Evolutionary conservation across 2,329 filamentous ascomycete genomes (phyloP), one percentile per base, ranked within the genome.

Genomic region (Lachnellula arida): DNA sequence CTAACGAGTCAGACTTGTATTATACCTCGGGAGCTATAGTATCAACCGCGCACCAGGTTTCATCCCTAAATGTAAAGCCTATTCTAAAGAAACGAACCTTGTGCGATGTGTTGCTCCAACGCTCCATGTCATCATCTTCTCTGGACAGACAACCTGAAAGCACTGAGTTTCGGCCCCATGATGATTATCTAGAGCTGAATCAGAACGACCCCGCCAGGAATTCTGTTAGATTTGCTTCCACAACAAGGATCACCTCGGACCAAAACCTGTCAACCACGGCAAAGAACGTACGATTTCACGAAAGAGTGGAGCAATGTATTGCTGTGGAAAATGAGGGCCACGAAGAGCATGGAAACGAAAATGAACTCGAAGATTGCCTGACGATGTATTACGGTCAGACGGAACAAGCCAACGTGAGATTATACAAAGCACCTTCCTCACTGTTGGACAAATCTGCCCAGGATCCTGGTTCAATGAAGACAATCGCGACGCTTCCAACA

Each of bases 241-340:
- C 25, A 32, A 32, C 28, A 61, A 62, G 50, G 60, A 62, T 48
- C 62, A 80, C 82, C 19, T 46, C 44, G 4, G 15, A 17, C 4
- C 22, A 46, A 46, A 22, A 32, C 23, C 44, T 46, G 14, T 17
- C 22, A 3, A 46, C 44, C 6, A 11, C 44, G 7, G 23, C 23
- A 66, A 91, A 86, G 58, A 92, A 95, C 71, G 96, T 97, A 63
- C 89, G 94, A 67, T 97, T 97, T 71, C 92, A 96, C 68, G 88
- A 96, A 68, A 88, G 91, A 73, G 92, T 97, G 2, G 86, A 91
- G 70, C 92, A 97, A 70, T 96, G 91, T 70, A 96, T 96, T 60
- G 92, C 92, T 8, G 84, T 97, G 35, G 91, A 96, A 79, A 80
- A 70, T 3, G 49, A 35, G 28, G 46, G 32, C 28, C 42, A 46